Evolutionary conservation across 371 early-diverging fungal genomes (phyloP).

Genomic region (Mortierella polycephala): DNA sequence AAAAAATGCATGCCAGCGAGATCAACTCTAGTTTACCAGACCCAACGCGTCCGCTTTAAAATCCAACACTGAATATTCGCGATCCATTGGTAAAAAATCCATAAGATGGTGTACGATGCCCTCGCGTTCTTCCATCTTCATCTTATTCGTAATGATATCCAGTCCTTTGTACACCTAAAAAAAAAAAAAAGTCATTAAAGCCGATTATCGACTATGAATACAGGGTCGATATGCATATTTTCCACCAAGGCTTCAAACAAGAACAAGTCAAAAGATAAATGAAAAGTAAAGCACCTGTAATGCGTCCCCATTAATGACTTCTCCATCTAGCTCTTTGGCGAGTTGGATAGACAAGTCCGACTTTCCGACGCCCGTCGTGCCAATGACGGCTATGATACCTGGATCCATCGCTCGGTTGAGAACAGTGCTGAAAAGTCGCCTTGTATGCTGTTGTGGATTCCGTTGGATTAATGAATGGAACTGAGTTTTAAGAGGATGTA

Average conservation of each 20-base stretch:
- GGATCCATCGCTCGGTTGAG: constrained; percentile 40
- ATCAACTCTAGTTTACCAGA: constrained; percentile 57
- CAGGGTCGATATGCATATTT: not conserved
- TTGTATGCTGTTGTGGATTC: not conserved
- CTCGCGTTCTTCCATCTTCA: constrained; percentile 76
- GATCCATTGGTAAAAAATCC: constrained; percentile 77
- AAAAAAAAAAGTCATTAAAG: not conserved
- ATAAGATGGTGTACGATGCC: constrained; percentile 89
- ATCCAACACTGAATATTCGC: constrained; percentile 89
- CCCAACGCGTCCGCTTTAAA: constrained; percentile 82
- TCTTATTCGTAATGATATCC: constrained; percentile 95
- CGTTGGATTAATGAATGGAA: too few species aligned
- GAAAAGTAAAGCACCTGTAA: constrained; percentile 76
- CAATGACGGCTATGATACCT: constrained; percentile 68
- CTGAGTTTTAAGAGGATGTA: too few species aligned
- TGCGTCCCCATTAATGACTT: constrained; percentile 95
- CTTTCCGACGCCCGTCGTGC: constrained; percentile 96
- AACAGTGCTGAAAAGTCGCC: not conserved
- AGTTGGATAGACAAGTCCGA: constrained; percentile 90
- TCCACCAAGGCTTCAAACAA: too few species aligned
- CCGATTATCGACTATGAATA: not conserved
- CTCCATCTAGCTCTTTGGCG: constrained; percentile 84
- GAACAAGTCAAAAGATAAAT: not conserved
- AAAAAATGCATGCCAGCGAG: not conserved
- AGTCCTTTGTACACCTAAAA: constrained; percentile 89